Conservation (phyloP, 2,329 filamentous ascomycete species). For the Beauveria sp. region DNA sequence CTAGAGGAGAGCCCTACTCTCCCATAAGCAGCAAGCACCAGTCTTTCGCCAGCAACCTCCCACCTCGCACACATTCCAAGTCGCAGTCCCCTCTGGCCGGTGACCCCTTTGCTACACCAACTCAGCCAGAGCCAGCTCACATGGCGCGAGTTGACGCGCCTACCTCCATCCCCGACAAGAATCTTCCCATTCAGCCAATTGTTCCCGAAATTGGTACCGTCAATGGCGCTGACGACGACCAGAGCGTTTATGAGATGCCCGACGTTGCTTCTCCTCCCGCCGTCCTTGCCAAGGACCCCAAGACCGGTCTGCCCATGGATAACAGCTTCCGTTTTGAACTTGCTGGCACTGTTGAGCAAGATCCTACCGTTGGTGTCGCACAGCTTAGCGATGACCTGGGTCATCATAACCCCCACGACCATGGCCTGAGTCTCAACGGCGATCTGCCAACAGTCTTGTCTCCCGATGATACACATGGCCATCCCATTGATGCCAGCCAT, state of each 20-base stretch:
- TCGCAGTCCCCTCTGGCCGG: slow-evolving; percentile 28
- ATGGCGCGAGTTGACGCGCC: slow-evolving; percentile 10
- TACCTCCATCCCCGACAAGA: slow-evolving; percentile 19
- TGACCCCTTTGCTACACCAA: slow-evolving; percentile 30
- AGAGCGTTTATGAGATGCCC: slow-evolving; percentile 21
- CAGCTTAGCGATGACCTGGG: slow-evolving; percentile 15
- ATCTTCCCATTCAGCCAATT: slow-evolving; percentile 25
- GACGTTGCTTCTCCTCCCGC: slow-evolving; percentile 23
- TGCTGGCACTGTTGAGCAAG: slow-evolving; percentile 9
- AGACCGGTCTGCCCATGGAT: slow-evolving; percentile 16
- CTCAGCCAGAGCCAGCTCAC: slow-evolving; percentile 22
- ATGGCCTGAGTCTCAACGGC: slow-evolving; percentile 28
- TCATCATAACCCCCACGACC: slow-evolving; percentile 20
- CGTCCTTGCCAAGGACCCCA: slow-evolving; percentile 22
- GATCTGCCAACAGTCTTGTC: slow-evolving; percentile 23
- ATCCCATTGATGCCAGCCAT: slow-evolving; percentile 11
- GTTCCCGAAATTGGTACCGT: slow-evolving; percentile 32
- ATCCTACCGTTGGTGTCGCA: slow-evolving; percentile 12
- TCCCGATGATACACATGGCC: slow-evolving; percentile 14
- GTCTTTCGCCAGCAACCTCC: slow-evolving; percentile 23
- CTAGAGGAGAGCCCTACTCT: slow-evolving; percentile 31
- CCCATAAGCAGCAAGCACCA: slow-evolving; percentile 33
- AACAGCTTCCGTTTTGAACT: slow-evolving; percentile 12
- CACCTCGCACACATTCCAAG: slow-evolving; percentile 34
- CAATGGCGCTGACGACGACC: slow-evolving; percentile 16